These are phyloP conservation scores for Neonectria neomacrospora DNA, from an alignment of 2,329 filamentous ascomycete genomes.

Conservation along the genomic window DNA sequence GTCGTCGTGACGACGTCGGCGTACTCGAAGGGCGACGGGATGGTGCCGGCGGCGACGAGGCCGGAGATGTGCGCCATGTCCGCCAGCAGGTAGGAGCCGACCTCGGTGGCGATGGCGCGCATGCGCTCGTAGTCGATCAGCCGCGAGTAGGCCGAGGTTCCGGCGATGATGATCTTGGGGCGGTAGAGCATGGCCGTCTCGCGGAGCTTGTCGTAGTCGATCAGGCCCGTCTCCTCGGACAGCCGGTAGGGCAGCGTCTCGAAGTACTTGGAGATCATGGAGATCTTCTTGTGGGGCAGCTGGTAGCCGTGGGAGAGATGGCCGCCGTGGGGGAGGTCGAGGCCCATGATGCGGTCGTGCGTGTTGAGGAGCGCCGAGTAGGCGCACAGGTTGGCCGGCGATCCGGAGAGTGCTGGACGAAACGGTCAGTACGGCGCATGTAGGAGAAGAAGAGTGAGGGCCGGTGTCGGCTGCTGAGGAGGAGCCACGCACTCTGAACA, in stretches of 20 bases:
- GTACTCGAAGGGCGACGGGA: conserved; percentile 86
- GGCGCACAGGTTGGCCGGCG: conserved; percentile 81
- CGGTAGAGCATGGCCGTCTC: conserved; percentile 87
- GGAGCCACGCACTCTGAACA: conserved; percentile 75
- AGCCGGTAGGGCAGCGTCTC: conserved; percentile 95
- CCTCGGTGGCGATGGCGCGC: conserved; percentile 86
- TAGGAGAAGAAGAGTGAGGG: background rate
- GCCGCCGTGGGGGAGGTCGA: conserved; percentile 93
- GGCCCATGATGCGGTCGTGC: conserved; percentile 93
- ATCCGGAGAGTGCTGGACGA: conserved; percentile 74
- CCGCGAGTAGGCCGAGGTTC: conserved; percentile 92
- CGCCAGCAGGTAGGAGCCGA: conserved; percentile 87
- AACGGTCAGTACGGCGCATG: conserved; percentile 21
- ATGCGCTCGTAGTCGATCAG: conserved; percentile 92
- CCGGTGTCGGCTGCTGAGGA: accelerated
- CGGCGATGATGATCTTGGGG: conserved; percentile 92
- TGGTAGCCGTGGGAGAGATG: conserved; percentile 97
- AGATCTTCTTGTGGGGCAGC: conserved; percentile 90
- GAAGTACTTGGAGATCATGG: conserved; percentile 96
- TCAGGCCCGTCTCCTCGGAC: conserved; percentile 86
- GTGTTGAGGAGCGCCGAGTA: conserved; percentile 91
- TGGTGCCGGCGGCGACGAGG: conserved; percentile 86
- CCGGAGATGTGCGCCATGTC: conserved; percentile 98
- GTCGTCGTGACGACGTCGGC: conserved; percentile 97
- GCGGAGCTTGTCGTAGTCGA: conserved; percentile 91